phyloP scores from a whole-genome alignment of 129 eudicot species.

The Pulicaria dysenterica region DNA sequence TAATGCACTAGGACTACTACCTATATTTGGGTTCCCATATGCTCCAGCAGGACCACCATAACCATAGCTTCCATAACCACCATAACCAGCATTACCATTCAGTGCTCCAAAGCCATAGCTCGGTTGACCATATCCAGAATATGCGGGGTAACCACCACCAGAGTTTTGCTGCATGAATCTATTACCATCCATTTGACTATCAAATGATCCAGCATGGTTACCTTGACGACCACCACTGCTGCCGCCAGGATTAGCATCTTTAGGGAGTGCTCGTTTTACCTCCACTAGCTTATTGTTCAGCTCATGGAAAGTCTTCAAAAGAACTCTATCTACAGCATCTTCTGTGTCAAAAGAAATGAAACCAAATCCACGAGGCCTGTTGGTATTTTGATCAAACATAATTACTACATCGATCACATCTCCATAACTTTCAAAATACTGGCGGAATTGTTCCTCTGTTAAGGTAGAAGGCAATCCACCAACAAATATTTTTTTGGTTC shows the following conservation, averaged over 20 bases:
- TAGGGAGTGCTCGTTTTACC: slow-evolving; percentile 73
- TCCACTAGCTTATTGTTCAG: slow-evolving; percentile 58
- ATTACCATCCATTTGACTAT: slow-evolving; percentile 46
- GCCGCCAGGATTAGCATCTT: slow-evolving; percentile 55
- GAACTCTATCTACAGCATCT: slow-evolving; percentile 75
- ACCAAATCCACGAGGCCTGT: slow-evolving; percentile 84
- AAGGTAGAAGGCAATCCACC: slow-evolving; percentile 80
- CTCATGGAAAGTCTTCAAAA: slow-evolving; percentile 57
- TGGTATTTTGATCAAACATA: slow-evolving; percentile 73
- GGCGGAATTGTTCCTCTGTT: slow-evolving; percentile 61
- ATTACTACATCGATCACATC: slow-evolving; percentile 66
- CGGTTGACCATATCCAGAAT: slow-evolving; percentile 47
- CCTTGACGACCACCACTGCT: slow-evolving; percentile 41
- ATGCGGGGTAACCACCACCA: slow-evolving; percentile 47
- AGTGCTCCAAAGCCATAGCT: slow-evolving; percentile 54
- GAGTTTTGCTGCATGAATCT: slow-evolving; percentile 49
- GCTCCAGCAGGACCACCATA: slow-evolving; percentile 49
- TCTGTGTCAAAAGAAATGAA: slow-evolving; percentile 72
- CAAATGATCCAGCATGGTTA: slow-evolving; percentile 36
- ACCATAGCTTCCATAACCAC: slow-evolving; percentile 49
- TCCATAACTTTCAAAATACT: slow-evolving; percentile 60
- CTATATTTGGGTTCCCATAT: slow-evolving; percentile 49
- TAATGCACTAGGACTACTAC: slow-evolving; percentile 39
- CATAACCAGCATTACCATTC: slow-evolving; percentile 34
- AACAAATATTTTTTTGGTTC: slow-evolving; percentile 83